Percentiles rank a stretch among this genome's conserved stretches.
These are phyloP conservation scores for Aureobasidium subglaciale DNA, from an alignment of 2,329 filamentous ascomycete genomes.

Conservation along the genomic window DNA sequence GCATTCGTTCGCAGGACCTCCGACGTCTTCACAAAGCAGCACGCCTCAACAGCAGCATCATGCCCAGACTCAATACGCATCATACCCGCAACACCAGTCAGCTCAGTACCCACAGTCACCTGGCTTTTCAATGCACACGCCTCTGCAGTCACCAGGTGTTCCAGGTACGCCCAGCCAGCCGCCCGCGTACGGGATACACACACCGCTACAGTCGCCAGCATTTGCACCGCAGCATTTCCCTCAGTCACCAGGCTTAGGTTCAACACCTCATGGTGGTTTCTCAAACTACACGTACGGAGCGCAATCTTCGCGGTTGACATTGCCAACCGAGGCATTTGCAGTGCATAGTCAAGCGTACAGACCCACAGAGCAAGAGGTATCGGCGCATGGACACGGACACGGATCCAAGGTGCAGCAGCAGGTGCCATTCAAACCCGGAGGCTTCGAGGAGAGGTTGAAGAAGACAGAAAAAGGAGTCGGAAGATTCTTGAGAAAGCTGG, in stretches of 20 bases:
- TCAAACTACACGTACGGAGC: slow-evolving; percentile 46
- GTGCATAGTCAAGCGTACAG: slow-evolving; percentile 64
- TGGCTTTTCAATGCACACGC: slow-evolving; percentile 9
- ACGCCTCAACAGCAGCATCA: slow-evolving; percentile 20
- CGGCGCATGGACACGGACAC: slow-evolving; percentile 32
- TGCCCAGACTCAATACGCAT: slow-evolving; percentile 29
- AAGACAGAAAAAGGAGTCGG: slow-evolving; percentile 63
- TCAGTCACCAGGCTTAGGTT: slow-evolving; percentile 20
- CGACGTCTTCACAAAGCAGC: slow-evolving; percentile 19
- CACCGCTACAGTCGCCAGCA: slow-evolving; percentile 26
- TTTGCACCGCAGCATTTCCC: slow-evolving; percentile 26
- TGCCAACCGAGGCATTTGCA: slow-evolving; percentile 37
- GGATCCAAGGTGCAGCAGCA: slow-evolving; percentile 18
- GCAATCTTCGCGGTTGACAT: slow-evolving; percentile 23
- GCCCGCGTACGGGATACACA: slow-evolving; percentile 31
- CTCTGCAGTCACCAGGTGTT: slow-evolving; percentile 22
- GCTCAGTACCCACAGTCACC: slow-evolving; percentile 17
- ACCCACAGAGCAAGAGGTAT: slow-evolving; percentile 56
- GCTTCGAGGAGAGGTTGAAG: slow-evolving; percentile 58
- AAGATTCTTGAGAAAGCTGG: slow-evolving; percentile 68
- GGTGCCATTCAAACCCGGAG: slow-evolving; percentile 20
- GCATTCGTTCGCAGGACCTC: slow-evolving; percentile 17
- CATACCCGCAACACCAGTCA: slow-evolving; percentile 17
- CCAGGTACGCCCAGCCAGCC: slow-evolving; percentile 26
- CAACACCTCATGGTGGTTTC: slow-evolving; percentile 48